Evolutionary conservation across 148 eudicot species (phyloP), one percentile per base, ranked within the genome.

Genomic region (Spergularia bocconei): DNA sequence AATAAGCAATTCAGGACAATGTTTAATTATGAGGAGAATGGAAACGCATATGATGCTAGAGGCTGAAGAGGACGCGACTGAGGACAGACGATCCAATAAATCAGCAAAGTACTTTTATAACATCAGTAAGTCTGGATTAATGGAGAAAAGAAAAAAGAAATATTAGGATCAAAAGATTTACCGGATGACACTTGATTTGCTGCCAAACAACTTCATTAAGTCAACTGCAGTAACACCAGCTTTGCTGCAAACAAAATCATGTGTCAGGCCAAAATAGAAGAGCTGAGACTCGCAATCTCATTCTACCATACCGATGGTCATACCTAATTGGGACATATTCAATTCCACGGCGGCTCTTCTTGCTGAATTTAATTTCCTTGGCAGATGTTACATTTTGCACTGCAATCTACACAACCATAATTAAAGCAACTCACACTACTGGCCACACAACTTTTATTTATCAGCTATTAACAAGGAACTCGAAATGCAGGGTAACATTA

Each of bases 121-220:
- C 5, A 21, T 47, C 25, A 23, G 48, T 41, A 41, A 41, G 48
- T 44, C 48, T 5, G 48, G 4, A n/a, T 59, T 50, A 67, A 64
- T 17, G 13, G 51, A 33, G 1, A 29, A 29, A 29, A 29, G 36
- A 29, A 29, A 0, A 29, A 29, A 29, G 36, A 66, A 56, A 0
- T 17, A 9, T 5, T 10, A 41, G 12, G 57, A 67, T 20, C 13
- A 20, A 15, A 23, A 72, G 64, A 58, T 80, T 81, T 87, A 92
- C 99, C 97, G 84, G 38, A 95, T 78, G 47, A 91, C 97, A 79
- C 97, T 95, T 55, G 97, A 87, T 83, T 87, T 92, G 79, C 84
- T 82, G 51, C 99, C 97, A 86, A 92, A 95, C 78, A 86, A 74
- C 84, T 95, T 95, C 83, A 87, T 86, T 83, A 92, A 76, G 81